Evolutionary conservation across 805 yeast genomes (phyloP).

Genomic region (Yarrowia bubula): DNA sequence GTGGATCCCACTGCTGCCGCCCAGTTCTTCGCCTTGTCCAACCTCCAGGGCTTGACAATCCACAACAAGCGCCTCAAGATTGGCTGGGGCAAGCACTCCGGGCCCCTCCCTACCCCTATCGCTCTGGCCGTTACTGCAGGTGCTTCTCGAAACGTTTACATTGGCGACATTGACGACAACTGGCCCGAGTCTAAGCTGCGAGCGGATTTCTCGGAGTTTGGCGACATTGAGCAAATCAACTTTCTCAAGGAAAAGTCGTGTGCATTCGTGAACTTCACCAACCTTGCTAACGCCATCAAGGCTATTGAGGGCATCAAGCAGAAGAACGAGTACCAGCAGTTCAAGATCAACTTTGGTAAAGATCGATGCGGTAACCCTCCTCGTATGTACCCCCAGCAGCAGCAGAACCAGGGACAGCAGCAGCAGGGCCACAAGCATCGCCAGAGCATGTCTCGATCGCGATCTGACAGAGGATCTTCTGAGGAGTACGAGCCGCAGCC

Average conservation of each 20-base stretch:
- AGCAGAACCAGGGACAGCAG: slow-evolving; percentile 3
- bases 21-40: slow-evolving; percentile 92
- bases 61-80: slow-evolving; percentile 84
- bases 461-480: slow-evolving; percentile 9
- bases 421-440: slow-evolving; percentile 3
- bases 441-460: slow-evolving; percentile 11
- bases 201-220: slow-evolving; percentile 73
- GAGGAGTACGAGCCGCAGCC: slow-evolving; percentile 3
- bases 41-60: slow-evolving; percentile 81
- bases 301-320: slow-evolving; percentile 90
- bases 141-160: slow-evolving; percentile 88
- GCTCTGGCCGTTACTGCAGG: slow-evolving; percentile 90
- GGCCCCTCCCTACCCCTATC: slow-evolving; percentile 82
- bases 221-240: slow-evolving; percentile 94
- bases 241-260: slow-evolving; percentile 79
- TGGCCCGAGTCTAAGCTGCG: slow-evolving; percentile 58
- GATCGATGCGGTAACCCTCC: slow-evolving; percentile 96
- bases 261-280: slow-evolving; percentile 88
- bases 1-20: slow-evolving; percentile 97
- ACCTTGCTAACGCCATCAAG: slow-evolving; percentile 84
- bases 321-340: slow-evolving; percentile 55
- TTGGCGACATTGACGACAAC: slow-evolving; percentile 62
- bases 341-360: slow-evolving; percentile 88
- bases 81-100: slow-evolving; percentile 98
- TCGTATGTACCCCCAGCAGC: slow-evolving; percentile 14